These are phyloP conservation scores for Beauveria medogensis DNA, from an alignment of 2,329 filamentous ascomycete species.

Conservation along the genomic window DNA sequence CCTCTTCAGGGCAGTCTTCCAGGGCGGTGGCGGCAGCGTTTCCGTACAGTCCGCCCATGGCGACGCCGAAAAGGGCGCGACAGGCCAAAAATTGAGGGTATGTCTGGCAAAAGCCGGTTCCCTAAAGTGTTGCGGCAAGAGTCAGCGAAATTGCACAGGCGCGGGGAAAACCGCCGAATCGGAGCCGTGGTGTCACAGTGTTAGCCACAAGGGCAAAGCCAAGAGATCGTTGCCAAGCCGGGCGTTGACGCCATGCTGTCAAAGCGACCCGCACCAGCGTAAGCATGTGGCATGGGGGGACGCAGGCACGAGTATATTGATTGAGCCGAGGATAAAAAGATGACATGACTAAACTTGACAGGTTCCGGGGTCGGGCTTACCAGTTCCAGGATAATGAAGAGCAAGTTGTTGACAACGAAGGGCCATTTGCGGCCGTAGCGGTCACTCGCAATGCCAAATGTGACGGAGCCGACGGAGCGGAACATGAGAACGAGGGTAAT, in stretches of 20 bases:
- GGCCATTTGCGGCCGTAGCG: slow-evolving; percentile 59
- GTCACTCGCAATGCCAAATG: slow-evolving; percentile 48
- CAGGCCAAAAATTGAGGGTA: slow-evolving; percentile 68
- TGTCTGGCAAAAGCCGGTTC: slow-evolving; percentile 60
- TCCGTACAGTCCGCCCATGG: slow-evolving; percentile 76
- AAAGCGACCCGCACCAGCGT: background rate
- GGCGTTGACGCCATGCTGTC: slow-evolving; percentile 1
- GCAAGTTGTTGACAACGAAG: slow-evolving; percentile 65
- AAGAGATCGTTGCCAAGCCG: slow-evolving; percentile 8
- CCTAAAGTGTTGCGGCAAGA: slow-evolving; percentile 23
- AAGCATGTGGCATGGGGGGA: background rate
- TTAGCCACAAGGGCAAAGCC: background rate
- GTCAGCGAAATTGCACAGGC: background rate
- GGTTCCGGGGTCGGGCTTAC: slow-evolving; percentile 30
- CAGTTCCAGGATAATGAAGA: slow-evolving; percentile 65
- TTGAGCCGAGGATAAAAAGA: background rate
- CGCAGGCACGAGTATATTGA: background rate
- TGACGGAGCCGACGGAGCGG: slow-evolving; percentile 45
- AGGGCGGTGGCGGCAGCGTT: slow-evolving; percentile 73
- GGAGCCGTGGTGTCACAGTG: background rate
- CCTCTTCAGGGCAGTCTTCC: slow-evolving; percentile 61
- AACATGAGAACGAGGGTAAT: slow-evolving; percentile 58
- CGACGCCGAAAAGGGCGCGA: slow-evolving; percentile 66
- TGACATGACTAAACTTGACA: background rate
- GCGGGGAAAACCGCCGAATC: background rate